phyloP scores from a whole-genome alignment of 2,329 filamentous ascomycete genomes.

The Aspergillus versicolor region DNA sequence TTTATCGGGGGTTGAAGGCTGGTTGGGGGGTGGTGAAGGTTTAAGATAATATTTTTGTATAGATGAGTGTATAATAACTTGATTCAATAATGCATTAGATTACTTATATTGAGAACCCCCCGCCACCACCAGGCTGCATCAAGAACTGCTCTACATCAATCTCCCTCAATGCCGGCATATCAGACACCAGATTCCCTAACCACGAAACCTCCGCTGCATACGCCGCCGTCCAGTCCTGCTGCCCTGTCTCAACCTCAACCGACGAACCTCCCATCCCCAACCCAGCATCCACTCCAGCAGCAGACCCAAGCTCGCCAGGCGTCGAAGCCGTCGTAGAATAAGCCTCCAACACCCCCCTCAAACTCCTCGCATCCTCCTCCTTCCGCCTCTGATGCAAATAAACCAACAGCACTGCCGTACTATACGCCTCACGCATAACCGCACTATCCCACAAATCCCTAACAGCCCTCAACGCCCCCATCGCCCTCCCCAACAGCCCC shows the following conservation, averaged over 20 bases:
- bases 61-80: too few relatives aligned
- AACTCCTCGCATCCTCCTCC: conserved; percentile 32
- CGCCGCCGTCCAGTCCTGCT: conserved; percentile 19
- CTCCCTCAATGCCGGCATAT: background rate
- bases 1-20: too few relatives aligned
- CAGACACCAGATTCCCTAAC: background rate
- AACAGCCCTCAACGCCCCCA: conserved; percentile 47
- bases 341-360: too few relatives aligned
- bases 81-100: too few relatives aligned
- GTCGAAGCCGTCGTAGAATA: too few relatives aligned
- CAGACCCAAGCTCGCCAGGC: too few relatives aligned
- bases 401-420: conserved; percentile 53
- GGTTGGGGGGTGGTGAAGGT: too few relatives aligned
- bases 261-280: too few relatives aligned
- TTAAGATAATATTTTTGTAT: too few relatives aligned
- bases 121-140: too few relatives aligned
- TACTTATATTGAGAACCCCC: too few relatives aligned
- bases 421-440: conserved; percentile 52
- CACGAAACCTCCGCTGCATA: background rate
- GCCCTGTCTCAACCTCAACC: background rate
- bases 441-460: conserved; percentile 45
- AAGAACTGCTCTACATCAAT: background rate
- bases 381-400: conserved; percentile 51
- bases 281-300: too few relatives aligned
- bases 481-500: conserved; percentile 49